These are phyloP conservation scores for Phytophthora hybrid DNA, from an alignment of 352 stramenopile genomes.

Conservation along the genomic window DNA sequence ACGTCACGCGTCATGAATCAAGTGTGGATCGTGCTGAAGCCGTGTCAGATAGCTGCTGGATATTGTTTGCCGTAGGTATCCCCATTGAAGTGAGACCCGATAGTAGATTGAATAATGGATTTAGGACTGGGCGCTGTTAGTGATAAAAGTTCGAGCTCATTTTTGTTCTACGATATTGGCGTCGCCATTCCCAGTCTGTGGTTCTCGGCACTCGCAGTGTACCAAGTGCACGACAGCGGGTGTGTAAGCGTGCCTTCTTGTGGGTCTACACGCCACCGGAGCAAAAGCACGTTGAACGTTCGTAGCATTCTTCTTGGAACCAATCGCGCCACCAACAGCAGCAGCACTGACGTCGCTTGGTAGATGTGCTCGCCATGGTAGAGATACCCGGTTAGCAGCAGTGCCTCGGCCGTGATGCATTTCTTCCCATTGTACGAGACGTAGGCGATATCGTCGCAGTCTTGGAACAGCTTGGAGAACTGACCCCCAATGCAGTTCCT, in stretches of 20 bases:
- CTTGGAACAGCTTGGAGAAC: conserved; percentile 12
- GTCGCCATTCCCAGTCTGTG: not conserved
- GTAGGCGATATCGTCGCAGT: conserved; percentile 25
- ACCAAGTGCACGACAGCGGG: conserved; percentile 21
- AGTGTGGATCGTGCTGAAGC: not conserved
- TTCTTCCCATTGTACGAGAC: conserved; percentile 17
- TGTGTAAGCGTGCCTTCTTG: conserved; percentile 13
- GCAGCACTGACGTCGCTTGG: conserved; percentile 14
- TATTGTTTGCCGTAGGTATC: conserved; percentile 3
- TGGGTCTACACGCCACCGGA: conserved; percentile 29
- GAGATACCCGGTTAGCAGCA: conserved; percentile 25
- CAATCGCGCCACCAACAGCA: conserved; percentile 22
- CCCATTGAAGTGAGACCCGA: not conserved
- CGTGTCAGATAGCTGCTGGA: not conserved
- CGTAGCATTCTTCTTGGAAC: conserved; percentile 23
- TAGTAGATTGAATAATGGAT: conserved; percentile 1
- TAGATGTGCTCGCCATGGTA: conserved; percentile 33
- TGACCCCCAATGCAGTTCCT: conserved; percentile 19
- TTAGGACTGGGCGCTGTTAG: not conserved
- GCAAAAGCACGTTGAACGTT: conserved; percentile 29
- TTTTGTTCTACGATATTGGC: conserved; percentile 3
- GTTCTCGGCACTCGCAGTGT: conserved; percentile 19
- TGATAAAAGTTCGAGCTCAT: not conserved
- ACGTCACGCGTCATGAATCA: conserved; percentile 4
- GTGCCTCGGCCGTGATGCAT: conserved; percentile 13